phyloP scores from a whole-genome alignment of 768 basidiomycete species.

The Harrya chromipes region DNA sequence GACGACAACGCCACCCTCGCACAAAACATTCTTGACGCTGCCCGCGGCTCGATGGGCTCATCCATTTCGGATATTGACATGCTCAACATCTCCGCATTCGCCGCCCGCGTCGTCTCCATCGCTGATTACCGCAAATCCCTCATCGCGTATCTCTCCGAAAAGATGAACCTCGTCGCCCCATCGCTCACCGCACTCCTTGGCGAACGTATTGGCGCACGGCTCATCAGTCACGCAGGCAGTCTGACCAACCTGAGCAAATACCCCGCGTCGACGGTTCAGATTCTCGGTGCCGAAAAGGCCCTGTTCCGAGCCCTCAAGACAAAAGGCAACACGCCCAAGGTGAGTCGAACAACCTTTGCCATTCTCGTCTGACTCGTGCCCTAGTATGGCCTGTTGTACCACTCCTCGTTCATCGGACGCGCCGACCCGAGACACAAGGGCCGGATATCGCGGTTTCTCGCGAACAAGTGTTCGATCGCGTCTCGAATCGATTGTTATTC shows the following conservation, averaged over 20 bases:
- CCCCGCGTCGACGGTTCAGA: constrained; percentile 97
- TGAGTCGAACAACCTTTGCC: constrained; percentile 20
- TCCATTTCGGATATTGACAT: constrained; percentile 90
- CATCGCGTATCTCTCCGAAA: constrained; percentile 84
- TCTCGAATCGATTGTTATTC: constrained; percentile 95
- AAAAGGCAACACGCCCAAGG: constrained; percentile 98
- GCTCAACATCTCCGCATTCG: constrained; percentile 93
- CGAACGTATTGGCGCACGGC: constrained; percentile 86
- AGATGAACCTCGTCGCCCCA: constrained; percentile 97
- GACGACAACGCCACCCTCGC: constrained; percentile 84
- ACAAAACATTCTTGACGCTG: constrained; percentile 92
- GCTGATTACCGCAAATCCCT: constrained; percentile 93
- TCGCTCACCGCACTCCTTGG: constrained; percentile 88
- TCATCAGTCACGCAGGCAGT: constrained; percentile 95
- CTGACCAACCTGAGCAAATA: constrained; percentile 97
- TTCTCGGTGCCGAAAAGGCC: constrained; percentile 96
- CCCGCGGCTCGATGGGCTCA: constrained; percentile 92
- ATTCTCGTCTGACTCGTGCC: background rate
- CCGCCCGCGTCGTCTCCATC: constrained; percentile 84
- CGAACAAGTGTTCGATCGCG: constrained; percentile 98
- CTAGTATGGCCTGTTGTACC: constrained; percentile 96
- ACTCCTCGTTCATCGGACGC: constrained; percentile 94
- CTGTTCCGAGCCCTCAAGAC: constrained; percentile 97
- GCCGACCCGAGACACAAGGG: constrained; percentile 95
- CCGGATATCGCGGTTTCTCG: constrained; percentile 96